Evolutionary conservation across 2,329 filamentous ascomycete species (phyloP), one percentile per base, ranked within the genome.

Genomic region (Ophiostoma tasmaniense): DNA sequence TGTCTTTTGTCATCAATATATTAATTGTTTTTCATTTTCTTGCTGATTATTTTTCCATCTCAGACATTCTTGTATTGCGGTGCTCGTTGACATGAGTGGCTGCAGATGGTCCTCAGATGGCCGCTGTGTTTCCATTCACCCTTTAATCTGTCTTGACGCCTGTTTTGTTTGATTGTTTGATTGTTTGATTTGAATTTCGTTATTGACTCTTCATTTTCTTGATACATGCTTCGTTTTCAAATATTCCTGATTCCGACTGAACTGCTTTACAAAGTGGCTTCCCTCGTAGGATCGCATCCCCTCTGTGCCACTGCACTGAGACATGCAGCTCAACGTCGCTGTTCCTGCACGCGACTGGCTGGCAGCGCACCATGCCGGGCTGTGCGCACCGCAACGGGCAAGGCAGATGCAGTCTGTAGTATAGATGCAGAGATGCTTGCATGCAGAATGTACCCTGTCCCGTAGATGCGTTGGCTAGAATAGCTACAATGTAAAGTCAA

Each of bases 311-410:
- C 35, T 30, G 22, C n/a, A 28, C 30, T 62, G 52, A 67, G 35
- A 62, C 66, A 50, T 67, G 28, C 39, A 45, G 20, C 35, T 62
- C 37, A 45, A 50, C 55, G 37, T 30, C 52, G 61, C 35, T 39
- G 35, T 30, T 62, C 45, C 37, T 35, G 50, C 66, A 64, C 69
- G 66, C 69, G 66, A 68, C 66, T 70, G 69, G 69, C 64, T 50
- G 8, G 64, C 35, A 66, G 50, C 28, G 30, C 37, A 66, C 35
- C 50, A 69, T 50, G 64, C 64, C n/a, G 52, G 52, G 68, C 68
- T 66, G 52, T 69, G 64, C 42, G 55, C 30, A 62, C 59, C 59
- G 20, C 59, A 62, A 37, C 25, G 59, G 28, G 33, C 20, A 64
- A 37, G 59, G 61, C 20, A 22, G 30, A 52, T 66, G 65, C 39